Percentiles rank a stretch among this genome's conserved stretches.
Conservation (phyloP, 2,329 filamentous ascomycete genomes). For the Rhynchosporium secalis region DNA sequence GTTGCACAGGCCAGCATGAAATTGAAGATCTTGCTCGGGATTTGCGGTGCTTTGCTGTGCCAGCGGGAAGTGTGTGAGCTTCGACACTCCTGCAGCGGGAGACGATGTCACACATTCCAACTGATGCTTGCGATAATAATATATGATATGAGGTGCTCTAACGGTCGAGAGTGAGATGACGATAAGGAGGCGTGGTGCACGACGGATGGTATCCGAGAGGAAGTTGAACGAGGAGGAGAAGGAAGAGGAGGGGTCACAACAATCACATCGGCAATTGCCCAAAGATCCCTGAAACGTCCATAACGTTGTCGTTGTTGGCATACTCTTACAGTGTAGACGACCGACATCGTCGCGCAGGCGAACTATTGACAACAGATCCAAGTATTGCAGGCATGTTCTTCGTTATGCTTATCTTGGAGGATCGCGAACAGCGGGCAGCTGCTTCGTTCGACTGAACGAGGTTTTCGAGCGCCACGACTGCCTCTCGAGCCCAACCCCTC, state of each 20-base stretch:
- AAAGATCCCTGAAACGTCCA: slow-evolving; percentile 20
- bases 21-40: slow-evolving; percentile 27
- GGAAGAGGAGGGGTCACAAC: slow-evolving; percentile 9
- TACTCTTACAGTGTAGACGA: background rate
- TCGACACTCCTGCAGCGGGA: slow-evolving; percentile 31
- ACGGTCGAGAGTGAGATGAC: slow-evolving; percentile 24
- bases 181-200: slow-evolving; percentile 25
- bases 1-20: slow-evolving; percentile 23
- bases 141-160: slow-evolving; percentile 7
- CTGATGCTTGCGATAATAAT: slow-evolving; percentile 23
- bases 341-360: slow-evolving; percentile 4
- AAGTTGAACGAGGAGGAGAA: slow-evolving; percentile 10
- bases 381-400: slow-evolving; percentile 13
- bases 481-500: slow-evolving; percentile 29
- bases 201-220: slow-evolving; percentile 29
- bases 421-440: slow-evolving; percentile 21
- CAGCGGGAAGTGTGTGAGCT: slow-evolving; percentile 28
- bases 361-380: slow-evolving; percentile 19
- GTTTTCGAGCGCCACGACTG: slow-evolving; percentile 26
- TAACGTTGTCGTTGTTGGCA: slow-evolving; percentile 25
- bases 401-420: slow-evolving; percentile 18
- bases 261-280: slow-evolving; percentile 15
- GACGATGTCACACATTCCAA: slow-evolving; percentile 35
- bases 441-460: slow-evolving; percentile 5
- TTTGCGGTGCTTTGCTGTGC: slow-evolving; percentile 24